These are phyloP conservation scores for Parachaetomium inaequale DNA, from an alignment of 495 filamentous ascomycete species.

Conservation along the genomic window DNA sequence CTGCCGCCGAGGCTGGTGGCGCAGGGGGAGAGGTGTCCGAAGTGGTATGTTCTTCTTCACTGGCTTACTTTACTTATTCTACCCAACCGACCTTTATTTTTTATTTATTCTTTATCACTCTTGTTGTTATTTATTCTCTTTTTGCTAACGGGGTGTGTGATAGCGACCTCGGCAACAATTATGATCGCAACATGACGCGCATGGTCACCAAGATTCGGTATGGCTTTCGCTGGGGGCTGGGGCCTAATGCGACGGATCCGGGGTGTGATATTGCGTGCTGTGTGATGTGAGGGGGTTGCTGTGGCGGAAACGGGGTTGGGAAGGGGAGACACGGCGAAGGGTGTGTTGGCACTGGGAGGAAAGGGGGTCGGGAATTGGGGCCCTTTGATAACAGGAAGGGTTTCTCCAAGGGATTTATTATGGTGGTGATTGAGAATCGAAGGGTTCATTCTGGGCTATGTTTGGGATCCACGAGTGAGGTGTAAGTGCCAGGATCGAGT, in stretches of 20 bases:
- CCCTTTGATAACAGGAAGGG: neutral
- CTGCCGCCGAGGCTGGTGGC: slow-evolving; percentile 21
- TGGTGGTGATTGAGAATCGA: too few species aligned
- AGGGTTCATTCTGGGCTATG: too few species aligned
- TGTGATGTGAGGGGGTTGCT: slow-evolving; percentile 34
- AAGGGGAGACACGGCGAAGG: neutral
- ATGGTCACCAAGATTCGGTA: slow-evolving; percentile 31
- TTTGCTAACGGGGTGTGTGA: neutral
- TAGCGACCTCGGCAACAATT: slow-evolving; percentile 26
- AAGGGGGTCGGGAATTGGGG: too few species aligned
- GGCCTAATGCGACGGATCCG: slow-evolving; percentile 34
- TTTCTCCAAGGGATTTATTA: too few species aligned
- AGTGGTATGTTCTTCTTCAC: slow-evolving; percentile 18
- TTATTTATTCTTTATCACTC: too few species aligned
- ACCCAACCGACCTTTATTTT: too few species aligned
- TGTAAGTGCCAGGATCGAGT: too few species aligned
- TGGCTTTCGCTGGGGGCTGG: slow-evolving; percentile 37
- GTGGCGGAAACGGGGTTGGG: neutral
- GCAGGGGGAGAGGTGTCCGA: slow-evolving; percentile 25
- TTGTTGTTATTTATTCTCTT: too few species aligned
- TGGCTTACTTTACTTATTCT: too few species aligned
- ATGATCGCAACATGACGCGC: slow-evolving; percentile 38
- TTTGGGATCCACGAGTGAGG: too few species aligned
- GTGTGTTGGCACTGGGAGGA: neutral
- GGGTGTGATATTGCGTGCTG: slow-evolving; percentile 35